A percentile compares a stretch with the other conserved stretches of the same genome.
phyloP scores from a whole-genome alignment of 352 stramenopile species.

The Phytophthora citrophthora region DNA sequence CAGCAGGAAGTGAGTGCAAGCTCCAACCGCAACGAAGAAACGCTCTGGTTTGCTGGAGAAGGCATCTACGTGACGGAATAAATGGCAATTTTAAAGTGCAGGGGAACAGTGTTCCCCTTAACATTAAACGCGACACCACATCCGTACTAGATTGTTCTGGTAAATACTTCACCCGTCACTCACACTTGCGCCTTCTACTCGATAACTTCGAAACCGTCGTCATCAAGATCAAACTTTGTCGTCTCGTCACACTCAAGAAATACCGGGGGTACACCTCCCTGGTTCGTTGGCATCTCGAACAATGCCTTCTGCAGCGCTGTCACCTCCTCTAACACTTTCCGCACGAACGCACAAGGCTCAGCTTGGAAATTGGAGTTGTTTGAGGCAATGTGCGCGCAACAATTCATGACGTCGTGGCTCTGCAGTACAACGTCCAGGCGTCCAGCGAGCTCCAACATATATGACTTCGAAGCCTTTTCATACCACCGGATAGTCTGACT shows the following conservation, averaged over 20 bases:
- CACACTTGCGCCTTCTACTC: conserved; percentile 25
- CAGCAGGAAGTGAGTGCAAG: conserved; percentile 84
- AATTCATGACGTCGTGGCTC: conserved; percentile 51
- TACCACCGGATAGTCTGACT: conserved; percentile 78
- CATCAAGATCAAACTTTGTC: conserved; percentile 79
- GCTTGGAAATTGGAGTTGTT: conserved; percentile 3
- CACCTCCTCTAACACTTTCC: conserved; percentile 55
- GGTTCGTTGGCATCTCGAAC: conserved; percentile 76
- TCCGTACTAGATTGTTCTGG: conserved; percentile 5
- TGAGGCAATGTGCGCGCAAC: conserved; percentile 42
- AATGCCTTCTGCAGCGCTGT: conserved; percentile 55
- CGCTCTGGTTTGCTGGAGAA: conserved; percentile 82
- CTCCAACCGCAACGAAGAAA: conserved; percentile 50
- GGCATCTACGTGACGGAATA: conserved; percentile 82
- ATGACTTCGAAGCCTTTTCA: conserved; percentile 63
- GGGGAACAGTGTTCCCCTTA: conserved; percentile 22
- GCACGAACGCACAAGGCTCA: conserved; percentile 55
- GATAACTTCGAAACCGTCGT: conserved; percentile 84
- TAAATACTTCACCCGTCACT: not conserved
- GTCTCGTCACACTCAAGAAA: conserved; percentile 78
- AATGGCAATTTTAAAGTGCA: conserved; percentile 16
- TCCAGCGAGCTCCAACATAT: conserved; percentile 69
- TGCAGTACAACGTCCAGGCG: conserved; percentile 53
- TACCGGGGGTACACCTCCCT: conserved; percentile 69
- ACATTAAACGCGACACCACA: conserved; percentile 35